Evolutionary conservation across 2,329 filamentous ascomycete species (phyloP).

Genomic region (Penicillium italicum): DNA sequence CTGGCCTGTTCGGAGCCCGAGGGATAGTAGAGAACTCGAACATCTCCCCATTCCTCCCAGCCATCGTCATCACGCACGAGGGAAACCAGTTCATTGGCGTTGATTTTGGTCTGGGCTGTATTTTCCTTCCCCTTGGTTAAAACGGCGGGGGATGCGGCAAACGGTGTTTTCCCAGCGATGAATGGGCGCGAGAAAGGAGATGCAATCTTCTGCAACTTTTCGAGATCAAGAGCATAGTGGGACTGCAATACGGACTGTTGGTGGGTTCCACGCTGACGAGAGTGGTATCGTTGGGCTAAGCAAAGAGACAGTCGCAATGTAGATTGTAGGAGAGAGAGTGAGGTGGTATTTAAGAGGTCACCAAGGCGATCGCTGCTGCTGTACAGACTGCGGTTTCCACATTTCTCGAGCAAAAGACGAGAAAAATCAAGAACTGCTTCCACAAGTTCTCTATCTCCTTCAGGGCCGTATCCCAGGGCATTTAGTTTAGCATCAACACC

Average conservation of each 20-base stretch:
- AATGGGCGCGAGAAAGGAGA: slow-evolving; percentile 75
- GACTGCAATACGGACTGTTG: slow-evolving; percentile 72
- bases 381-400: slow-evolving; percentile 94
- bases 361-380: slow-evolving; percentile 88
- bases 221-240: slow-evolving; percentile 71
- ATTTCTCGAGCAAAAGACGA: slow-evolving; percentile 83
- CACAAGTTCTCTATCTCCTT: slow-evolving; percentile 77
- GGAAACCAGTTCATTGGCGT: slow-evolving; percentile 79
- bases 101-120: slow-evolving; percentile 51
- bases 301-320: slow-evolving; percentile 79
- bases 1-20: slow-evolving; percentile 35
- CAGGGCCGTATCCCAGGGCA: slow-evolving; percentile 61
- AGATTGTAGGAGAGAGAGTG: slow-evolving; percentile 70
- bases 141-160: slow-evolving; percentile 51
- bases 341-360: slow-evolving; percentile 83
- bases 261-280: slow-evolving; percentile 72
- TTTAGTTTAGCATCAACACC: slow-evolving; percentile 54
- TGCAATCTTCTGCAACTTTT: slow-evolving; percentile 80
- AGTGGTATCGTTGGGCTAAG: slow-evolving; percentile 88
- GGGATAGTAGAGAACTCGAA: slow-evolving; percentile 76
- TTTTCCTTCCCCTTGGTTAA: slow-evolving; percentile 76
- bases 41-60: slow-evolving; percentile 76
- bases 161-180: slow-evolving; percentile 49
- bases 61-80: slow-evolving; percentile 58
- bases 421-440: slow-evolving; percentile 82